Evolutionary conservation across 1,139 yeast species (phyloP).

Genomic region (Sugiyamaella paludigena): DNA sequence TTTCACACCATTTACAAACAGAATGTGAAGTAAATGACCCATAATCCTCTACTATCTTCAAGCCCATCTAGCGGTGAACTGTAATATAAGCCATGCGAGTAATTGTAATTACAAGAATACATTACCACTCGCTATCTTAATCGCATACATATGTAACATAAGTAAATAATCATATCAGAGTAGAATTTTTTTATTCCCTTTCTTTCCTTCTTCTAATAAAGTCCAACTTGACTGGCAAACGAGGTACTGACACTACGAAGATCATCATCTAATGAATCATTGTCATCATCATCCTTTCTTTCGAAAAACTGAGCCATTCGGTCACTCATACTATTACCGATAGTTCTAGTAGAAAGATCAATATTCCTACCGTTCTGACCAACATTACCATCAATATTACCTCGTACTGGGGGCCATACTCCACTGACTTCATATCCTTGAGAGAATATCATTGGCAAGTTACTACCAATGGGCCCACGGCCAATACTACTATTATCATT

Average conservation of each 20-base stretch:
- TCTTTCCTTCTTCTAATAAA: conserved; percentile 20
- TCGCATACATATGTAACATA: too few species aligned
- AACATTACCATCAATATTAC: neutral
- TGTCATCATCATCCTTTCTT: conserved; percentile 30
- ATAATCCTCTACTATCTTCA: too few species aligned
- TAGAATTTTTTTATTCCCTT: too few species aligned
- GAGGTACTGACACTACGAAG: conserved; percentile 47
- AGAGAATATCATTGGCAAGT: conserved; percentile 23
- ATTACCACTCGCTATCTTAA: too few species aligned
- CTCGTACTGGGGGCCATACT: conserved; percentile 7
- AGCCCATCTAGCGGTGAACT: too few species aligned
- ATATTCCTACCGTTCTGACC: too few species aligned
- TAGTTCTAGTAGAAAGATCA: conserved; percentile 9
- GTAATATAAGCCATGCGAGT: too few species aligned
- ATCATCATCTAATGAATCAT: conserved; percentile 42
- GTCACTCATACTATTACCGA: conserved; percentile 47
- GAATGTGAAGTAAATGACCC: too few species aligned
- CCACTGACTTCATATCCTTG: conserved; percentile 18
- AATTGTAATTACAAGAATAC: too few species aligned
- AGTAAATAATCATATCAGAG: too few species aligned
- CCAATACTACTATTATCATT: conserved; percentile 7
- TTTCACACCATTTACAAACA: too few species aligned
- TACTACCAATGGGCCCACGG: conserved; percentile 20
- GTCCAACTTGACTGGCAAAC: conserved; percentile 46
- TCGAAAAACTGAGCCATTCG: conserved; percentile 41